Conservation (phyloP, 2,329 filamentous ascomycete species). For the Colletotrichum plurivorum region DNA sequence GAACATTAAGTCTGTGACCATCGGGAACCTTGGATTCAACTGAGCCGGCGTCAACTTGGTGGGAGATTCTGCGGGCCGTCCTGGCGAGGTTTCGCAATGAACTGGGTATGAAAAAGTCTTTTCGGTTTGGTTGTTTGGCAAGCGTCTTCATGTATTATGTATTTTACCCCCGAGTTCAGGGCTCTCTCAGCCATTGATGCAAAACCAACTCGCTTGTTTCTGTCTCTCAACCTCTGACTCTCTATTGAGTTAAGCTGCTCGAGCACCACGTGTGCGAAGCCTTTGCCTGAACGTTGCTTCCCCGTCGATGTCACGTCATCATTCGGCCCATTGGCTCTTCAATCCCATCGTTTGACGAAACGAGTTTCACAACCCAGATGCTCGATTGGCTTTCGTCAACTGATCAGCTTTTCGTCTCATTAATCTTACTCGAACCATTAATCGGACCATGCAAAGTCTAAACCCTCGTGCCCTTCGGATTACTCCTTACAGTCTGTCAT, state of each 20-base stretch:
- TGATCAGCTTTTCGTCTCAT: slow-evolving; percentile 17
- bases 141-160: neutral
- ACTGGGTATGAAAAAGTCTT: slow-evolving; percentile 1
- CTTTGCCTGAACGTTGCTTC: neutral
- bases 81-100: neutral
- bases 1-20: slow-evolving; percentile 43
- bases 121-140: neutral
- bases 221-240: neutral
- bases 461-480: neutral
- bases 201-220: neutral
- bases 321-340: neutral
- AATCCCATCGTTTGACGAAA: slow-evolving; percentile 5
- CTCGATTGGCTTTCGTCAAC: slow-evolving; percentile 1
- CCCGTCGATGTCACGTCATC: slow-evolving; percentile 2
- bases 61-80: neutral
- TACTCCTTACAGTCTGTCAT: slow-evolving; percentile 14
- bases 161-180: neutral
- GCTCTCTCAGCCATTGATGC: neutral
- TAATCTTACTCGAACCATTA: slow-evolving; percentile 22
- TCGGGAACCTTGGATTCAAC: slow-evolving; percentile 20
- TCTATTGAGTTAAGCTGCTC: neutral
- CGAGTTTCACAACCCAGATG: slow-evolving; percentile 3
- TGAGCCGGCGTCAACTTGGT: neutral
- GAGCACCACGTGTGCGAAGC: neutral
- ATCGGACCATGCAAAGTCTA: slow-evolving; percentile 18